Base-by-base conservation (phyloP, 2,329 filamentous ascomycete species). In the Juglanconis juglandina region DNA sequence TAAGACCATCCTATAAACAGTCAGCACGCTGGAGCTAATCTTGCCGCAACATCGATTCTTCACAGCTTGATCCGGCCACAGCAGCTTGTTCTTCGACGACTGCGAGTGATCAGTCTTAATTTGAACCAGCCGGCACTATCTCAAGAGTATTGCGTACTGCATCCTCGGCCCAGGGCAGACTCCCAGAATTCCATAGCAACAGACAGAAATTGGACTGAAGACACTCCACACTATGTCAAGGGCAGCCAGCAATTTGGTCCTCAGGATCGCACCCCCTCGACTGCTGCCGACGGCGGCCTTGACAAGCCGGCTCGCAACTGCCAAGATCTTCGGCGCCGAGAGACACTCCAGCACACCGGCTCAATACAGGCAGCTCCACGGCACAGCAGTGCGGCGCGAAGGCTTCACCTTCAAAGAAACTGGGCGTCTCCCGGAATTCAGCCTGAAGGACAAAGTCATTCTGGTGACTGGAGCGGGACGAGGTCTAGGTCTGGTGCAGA, bases 401-500 rank as follows among this genome's bases (percentile, higher is more conserved):
- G 51, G 48, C n/a, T 30, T 56, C 48, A 56, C 56, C 13, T 54
- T 53, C 44, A 57, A 34, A 1, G 52, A 49, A 50, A 63, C 60
- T 24, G 55, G 59, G 13, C 57, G 62, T 11, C 74, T 93, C 54
- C 87, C 89, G 49, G 91, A 95, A 70, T 95, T 95, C 78, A 87
- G 82, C 68, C 81, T 96, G 64, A 81, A 83, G 64, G 84, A 85
- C 74, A 92, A 89, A 73, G 87, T 93, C 14, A 81, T 93, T 56
- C 75, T 92, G 49, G 88, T 96, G 24, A 90, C 90, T 2, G 91
- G 91, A 52, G 91, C 84, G 59, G 91, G 87, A 7, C 84, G 90
- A 62, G 91, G 92, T 3, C 79, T 96, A 9, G 91, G 91, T 46
- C 79, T 96, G 46, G 88, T 89, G 30, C 89, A 94, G 71, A 84